phyloP scores from a whole-genome alignment of 106 monocot species.

The Acorus gramineus region DNA sequence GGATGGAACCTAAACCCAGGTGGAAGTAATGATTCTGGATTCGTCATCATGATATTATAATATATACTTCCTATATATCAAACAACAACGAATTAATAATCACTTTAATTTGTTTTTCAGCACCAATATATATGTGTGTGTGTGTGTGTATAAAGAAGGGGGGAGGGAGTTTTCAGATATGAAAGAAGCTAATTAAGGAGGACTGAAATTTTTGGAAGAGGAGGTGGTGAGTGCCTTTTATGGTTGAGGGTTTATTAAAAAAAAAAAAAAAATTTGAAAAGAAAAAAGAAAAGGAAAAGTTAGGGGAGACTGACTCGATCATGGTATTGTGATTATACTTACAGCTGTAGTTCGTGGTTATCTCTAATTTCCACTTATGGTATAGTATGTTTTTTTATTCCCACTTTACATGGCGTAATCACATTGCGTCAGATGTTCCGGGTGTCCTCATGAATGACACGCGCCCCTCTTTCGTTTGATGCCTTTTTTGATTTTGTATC shows the following conservation, averaged over 20 bases:
- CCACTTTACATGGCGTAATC: no score
- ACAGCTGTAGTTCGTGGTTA: slow-evolving; percentile 6
- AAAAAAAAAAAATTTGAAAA: no score
- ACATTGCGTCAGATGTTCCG: no score
- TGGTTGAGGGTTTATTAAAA: slow-evolving; percentile 22
- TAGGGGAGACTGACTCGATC: slow-evolving; percentile 12
- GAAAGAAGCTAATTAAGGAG: not conserved
- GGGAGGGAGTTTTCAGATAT: not conserved
- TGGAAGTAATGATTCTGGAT: slow-evolving; percentile 30
- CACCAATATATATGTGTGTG: no score
- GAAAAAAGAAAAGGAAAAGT: slow-evolving; percentile 7
- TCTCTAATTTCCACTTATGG: not conserved
- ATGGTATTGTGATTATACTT: not conserved
- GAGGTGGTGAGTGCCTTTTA: slow-evolving; percentile 23
- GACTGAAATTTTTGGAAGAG: slow-evolving; percentile 28
- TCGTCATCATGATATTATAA: no score
- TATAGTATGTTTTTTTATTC: not conserved
- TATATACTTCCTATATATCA: no score
- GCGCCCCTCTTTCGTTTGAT: no score
- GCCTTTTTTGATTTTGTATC: no score
- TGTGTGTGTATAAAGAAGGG: no score
- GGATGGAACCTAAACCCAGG: slow-evolving; percentile 65
- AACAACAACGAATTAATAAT: no score
- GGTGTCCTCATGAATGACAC: no score
- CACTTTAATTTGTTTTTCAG: no score